phyloP scores from a whole-genome alignment of 2,329 filamentous ascomycete species.

The Mollisiaceae sp. region DNA sequence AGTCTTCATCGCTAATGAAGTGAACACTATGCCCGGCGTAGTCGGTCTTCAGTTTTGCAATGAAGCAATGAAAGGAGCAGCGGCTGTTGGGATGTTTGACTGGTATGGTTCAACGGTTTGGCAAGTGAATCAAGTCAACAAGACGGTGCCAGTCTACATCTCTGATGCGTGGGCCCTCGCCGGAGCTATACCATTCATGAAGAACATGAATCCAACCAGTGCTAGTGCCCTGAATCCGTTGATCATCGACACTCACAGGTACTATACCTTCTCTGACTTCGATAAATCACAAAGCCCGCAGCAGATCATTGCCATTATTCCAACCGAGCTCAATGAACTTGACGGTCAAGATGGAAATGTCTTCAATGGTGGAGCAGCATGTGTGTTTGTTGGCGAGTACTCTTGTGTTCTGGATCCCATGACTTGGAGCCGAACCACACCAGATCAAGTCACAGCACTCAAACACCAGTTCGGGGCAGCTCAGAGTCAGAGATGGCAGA shows the following conservation, averaged over 20 bases:
- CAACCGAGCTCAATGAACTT: slow-evolving; percentile 4
- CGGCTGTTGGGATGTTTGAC: background rate
- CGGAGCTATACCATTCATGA: background rate
- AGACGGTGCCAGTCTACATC: slow-evolving; percentile 1
- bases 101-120: slow-evolving; percentile 6
- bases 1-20: slow-evolving; percentile 4
- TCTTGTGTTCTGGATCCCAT: slow-evolving; percentile 3
- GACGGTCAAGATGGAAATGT: slow-evolving; percentile 9
- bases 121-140: slow-evolving; percentile 6
- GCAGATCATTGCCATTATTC: background rate
- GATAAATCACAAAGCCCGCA: background rate
- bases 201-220: slow-evolving; percentile 7
- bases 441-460: background rate
- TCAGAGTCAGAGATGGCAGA: slow-evolving; percentile 13
- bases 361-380: slow-evolving; percentile 6
- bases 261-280: slow-evolving; percentile 7
- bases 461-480: slow-evolving; percentile 2
- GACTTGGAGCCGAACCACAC: background rate
- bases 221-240: background rate
- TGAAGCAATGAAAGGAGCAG: slow-evolving; percentile 2
- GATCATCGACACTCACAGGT: slow-evolving; percentile 4
- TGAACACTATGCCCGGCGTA: slow-evolving; percentile 2
- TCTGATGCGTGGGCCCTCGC: background rate
- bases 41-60: slow-evolving; percentile 8
- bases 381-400: slow-evolving; percentile 6